A percentile compares a stretch with the other conserved stretches of the same genome.
Evolutionary conservation across 2,329 filamentous ascomycete species (phyloP).

Genomic region (Ceratocystis destructans): DNA sequence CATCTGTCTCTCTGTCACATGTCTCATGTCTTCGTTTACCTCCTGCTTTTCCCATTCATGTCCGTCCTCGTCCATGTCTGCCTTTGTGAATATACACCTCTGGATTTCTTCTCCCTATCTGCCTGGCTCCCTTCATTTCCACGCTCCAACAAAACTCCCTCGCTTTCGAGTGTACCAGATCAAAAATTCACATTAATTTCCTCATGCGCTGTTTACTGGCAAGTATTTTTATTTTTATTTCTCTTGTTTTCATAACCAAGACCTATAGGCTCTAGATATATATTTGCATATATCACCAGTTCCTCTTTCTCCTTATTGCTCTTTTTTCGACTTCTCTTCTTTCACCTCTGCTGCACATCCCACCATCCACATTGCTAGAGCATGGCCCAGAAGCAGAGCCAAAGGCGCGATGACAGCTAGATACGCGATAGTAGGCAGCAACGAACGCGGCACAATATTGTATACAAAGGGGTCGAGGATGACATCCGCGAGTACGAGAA

Average conservation of each 20-base stretch:
- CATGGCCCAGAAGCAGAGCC: constrained; percentile 10
- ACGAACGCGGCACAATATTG: constrained; percentile 65
- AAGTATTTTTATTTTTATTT: no score
- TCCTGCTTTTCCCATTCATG: constrained; percentile 1
- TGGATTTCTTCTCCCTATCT: constrained; percentile 1
- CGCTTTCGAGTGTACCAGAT: neutral
- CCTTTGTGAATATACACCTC: neutral
- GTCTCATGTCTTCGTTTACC: neutral
- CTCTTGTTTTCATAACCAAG: no score
- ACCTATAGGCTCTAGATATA: neutral
- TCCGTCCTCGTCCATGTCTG: neutral
- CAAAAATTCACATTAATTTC: neutral
- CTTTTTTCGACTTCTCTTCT: constrained; percentile 29
- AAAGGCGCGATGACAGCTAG: constrained; percentile 44
- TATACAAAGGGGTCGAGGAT: constrained; percentile 76
- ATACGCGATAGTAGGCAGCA: constrained; percentile 59
- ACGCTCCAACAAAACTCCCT: neutral
- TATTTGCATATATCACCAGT: neutral
- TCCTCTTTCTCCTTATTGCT: constrained; percentile 18
- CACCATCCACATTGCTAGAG: constrained; percentile 9
- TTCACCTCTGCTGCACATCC: constrained; percentile 22
- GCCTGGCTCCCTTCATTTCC: neutral
- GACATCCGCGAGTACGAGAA: constrained; percentile 55
- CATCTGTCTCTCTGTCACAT: no score
- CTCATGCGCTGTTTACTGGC: no score